These are phyloP conservation scores for Abrus pulchellus DNA, from an alignment of 306 rosid genomes.

Conservation along the genomic window DNA sequence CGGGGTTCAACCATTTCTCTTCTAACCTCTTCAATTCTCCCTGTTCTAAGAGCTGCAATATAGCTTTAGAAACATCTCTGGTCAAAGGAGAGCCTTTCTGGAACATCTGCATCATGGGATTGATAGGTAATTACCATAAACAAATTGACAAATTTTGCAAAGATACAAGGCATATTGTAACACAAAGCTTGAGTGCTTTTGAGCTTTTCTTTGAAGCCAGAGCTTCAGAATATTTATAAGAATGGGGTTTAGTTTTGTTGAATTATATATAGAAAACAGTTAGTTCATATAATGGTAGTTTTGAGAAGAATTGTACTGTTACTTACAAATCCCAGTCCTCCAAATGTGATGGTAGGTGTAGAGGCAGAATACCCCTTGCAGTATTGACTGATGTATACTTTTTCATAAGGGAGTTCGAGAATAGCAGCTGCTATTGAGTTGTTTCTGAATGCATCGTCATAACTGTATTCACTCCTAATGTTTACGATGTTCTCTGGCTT, in stretches of 20 bases:
- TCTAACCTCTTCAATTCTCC: constrained; percentile 57
- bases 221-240: neutral
- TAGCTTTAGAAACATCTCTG: constrained; percentile 67
- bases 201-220: neutral
- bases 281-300: neutral
- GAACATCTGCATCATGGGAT: constrained; percentile 62
- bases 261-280: neutral
- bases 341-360: constrained; percentile 58
- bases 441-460: constrained; percentile 34
- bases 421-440: constrained; percentile 66
- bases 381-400: constrained; percentile 56
- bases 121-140: constrained; percentile 1
- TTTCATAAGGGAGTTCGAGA: constrained; percentile 76
- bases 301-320: neutral
- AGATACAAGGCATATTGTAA: neutral
- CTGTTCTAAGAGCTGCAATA: constrained; percentile 56
- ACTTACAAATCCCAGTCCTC: constrained; percentile 86
- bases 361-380: constrained; percentile 59
- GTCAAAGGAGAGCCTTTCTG: constrained; percentile 78
- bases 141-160: neutral
- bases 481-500: constrained; percentile 42
- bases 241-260: neutral
- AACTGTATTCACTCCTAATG: constrained; percentile 42
- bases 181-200: constrained; percentile 1
- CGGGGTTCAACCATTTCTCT: constrained; percentile 53